phyloP scores from a whole-genome alignment of 2,329 filamentous ascomycete species.

The Didymosphaeria variabile region DNA sequence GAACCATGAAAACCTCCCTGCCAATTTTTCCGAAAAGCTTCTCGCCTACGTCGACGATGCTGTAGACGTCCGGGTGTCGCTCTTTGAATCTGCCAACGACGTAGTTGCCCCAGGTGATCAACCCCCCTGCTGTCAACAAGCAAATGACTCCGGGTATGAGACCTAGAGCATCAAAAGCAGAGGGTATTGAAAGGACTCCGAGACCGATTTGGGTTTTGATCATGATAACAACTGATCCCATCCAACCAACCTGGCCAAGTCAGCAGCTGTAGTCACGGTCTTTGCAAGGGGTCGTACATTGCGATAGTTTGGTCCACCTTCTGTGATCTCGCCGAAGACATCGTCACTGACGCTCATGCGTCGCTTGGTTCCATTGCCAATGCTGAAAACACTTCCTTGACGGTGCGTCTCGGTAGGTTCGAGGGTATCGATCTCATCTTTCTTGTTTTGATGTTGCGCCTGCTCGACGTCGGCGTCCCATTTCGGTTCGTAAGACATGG shows the following conservation, averaged over 20 bases:
- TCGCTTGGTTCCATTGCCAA: conserved; percentile 1
- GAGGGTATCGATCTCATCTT: conserved; percentile 8
- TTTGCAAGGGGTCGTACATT: not conserved
- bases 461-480: conserved; percentile 10
- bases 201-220: conserved; percentile 26
- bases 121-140: conserved; percentile 49
- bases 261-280: not conserved
- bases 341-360: conserved; percentile 15
- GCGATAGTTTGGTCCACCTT: conserved; percentile 10
- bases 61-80: conserved; percentile 62
- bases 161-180: conserved; percentile 55
- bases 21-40: conserved; percentile 63
- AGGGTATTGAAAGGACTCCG: conserved; percentile 57
- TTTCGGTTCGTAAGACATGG: conserved; percentile 22
- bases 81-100: conserved; percentile 62
- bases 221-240: conserved; percentile 21
- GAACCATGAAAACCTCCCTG: conserved; percentile 54
- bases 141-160: conserved; percentile 58
- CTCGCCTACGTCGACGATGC: conserved; percentile 64
- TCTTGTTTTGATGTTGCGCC: not conserved
- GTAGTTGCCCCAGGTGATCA: conserved; percentile 60
- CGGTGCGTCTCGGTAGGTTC: conserved; percentile 14
- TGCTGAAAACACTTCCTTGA: conserved; percentile 18
- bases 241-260: conserved; percentile 17
- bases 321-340: conserved; percentile 14